Percentiles rank a stretch among this genome's conserved stretches.
Evolutionary conservation across 2,329 filamentous ascomycete genomes (phyloP).

Genomic region (Fusarium sp.): DNA sequence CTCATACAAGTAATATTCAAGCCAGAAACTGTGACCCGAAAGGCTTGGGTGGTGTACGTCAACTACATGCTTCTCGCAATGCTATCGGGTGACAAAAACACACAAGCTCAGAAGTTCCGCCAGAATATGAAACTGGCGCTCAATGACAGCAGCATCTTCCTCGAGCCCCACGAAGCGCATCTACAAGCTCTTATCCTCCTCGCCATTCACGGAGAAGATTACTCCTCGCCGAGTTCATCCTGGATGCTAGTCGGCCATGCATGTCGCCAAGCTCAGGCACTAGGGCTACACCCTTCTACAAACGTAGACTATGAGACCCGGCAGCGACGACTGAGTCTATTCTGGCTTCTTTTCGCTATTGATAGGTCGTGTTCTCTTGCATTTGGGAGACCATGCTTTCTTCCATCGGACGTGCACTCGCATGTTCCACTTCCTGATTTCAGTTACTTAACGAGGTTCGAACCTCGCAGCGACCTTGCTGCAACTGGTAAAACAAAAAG

Average conservation of each 20-base stretch:
- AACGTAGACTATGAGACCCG: neutral
- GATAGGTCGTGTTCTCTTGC: constrained; percentile 26
- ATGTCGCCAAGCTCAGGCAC: constrained; percentile 17
- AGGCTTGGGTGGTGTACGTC: constrained; percentile 16
- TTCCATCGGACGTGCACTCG: neutral
- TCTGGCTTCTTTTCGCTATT: constrained; percentile 22
- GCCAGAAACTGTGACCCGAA: neutral
- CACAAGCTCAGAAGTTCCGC: neutral
- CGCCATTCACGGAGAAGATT: constrained; percentile 19
- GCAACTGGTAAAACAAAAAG: rapidly evolving
- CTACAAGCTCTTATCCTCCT: constrained; percentile 9
- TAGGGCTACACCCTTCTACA: neutral
- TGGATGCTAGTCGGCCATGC: constrained; percentile 33
- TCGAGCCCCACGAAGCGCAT: constrained; percentile 6
- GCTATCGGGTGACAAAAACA: neutral
- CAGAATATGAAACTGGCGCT: constrained; percentile 17
- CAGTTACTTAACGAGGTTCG: neutral
- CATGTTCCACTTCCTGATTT: constrained; percentile 1
- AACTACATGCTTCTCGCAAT: constrained; percentile 16
- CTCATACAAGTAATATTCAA: neutral
- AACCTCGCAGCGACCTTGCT: neutral
- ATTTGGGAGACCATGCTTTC: constrained; percentile 14
- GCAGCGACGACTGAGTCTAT: constrained; percentile 5
- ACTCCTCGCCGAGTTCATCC: constrained; percentile 12
- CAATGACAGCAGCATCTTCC: constrained; percentile 24